Conservation (phyloP, 164 flowering plant species). For the Echeveria elegans region DNA sequence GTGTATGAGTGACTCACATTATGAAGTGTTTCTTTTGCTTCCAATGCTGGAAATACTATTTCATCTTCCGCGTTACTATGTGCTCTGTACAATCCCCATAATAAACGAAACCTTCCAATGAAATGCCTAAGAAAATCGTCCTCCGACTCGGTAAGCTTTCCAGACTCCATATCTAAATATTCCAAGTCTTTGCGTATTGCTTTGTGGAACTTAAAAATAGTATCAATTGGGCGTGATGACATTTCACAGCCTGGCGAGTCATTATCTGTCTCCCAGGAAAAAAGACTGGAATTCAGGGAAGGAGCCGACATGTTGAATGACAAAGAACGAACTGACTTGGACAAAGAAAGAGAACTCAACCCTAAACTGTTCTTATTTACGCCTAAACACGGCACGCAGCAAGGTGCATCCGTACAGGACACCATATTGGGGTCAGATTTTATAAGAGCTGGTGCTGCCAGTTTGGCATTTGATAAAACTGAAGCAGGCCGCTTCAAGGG, state of each 20-base stretch:
- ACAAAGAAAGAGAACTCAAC: conserved; percentile 46
- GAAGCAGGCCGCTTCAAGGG: conserved; percentile 33
- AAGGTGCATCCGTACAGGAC: conserved; percentile 41
- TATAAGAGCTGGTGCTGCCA: conserved; percentile 15
- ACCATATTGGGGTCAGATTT: conserved; percentile 19
- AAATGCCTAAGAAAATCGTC: conserved; percentile 69
- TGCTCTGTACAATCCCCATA: conserved; percentile 92
- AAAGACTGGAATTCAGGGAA: conserved; percentile 84
- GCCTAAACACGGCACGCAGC: conserved; percentile 92
- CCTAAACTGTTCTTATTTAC: conserved; percentile 57
- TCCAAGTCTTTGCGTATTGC: conserved; percentile 95
- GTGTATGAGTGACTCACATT: conserved; percentile 99
- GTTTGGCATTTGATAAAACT: conserved; percentile 14
- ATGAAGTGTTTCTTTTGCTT: conserved; percentile 88
- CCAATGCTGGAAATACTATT: conserved; percentile 94
- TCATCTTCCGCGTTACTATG: conserved; percentile 99
- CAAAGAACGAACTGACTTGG: conserved; percentile 68
- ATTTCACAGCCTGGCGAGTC: conserved; percentile 30
- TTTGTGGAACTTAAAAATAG: conserved; percentile 88
- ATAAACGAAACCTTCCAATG: conserved; percentile 81
- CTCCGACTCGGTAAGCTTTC: conserved; percentile 67
- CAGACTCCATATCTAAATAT: conserved; percentile 91
- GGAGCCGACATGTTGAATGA: conserved; percentile 68
- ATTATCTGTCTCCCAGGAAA: conserved; percentile 71
- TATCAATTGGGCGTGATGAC: conserved; percentile 74